These are phyloP conservation scores for Lactifluus rugatus DNA, from an alignment of 768 basidiomycete species.

Conservation along the genomic window DNA sequence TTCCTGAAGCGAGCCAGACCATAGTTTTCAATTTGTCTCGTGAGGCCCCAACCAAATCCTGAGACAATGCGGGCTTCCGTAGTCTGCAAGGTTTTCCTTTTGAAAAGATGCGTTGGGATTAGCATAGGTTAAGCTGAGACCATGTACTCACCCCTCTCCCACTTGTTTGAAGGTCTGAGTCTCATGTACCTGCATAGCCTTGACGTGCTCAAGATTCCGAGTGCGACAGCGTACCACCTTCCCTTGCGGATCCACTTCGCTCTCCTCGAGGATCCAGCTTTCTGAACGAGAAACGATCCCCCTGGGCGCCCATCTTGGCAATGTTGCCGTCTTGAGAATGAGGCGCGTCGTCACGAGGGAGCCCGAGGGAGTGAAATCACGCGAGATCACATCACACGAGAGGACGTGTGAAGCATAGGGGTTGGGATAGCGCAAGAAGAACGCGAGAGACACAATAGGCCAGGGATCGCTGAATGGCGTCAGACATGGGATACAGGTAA, in stretches of 20 bases:
- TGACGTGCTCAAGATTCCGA: conserved; percentile 88
- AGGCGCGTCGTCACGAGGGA: conserved; percentile 80
- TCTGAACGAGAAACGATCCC: conserved; percentile 79
- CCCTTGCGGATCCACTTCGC: conserved; percentile 80
- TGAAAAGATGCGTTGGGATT: conserved; percentile 1
- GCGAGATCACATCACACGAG: conserved; percentile 91
- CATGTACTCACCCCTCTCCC: conserved; percentile 46
- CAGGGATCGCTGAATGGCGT: conserved; percentile 67
- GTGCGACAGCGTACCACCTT: conserved; percentile 71
- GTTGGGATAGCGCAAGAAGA: conserved; percentile 93
- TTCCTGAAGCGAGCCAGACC: conserved; percentile 79
- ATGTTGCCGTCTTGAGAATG: conserved; percentile 83
- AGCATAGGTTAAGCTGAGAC: not conserved
- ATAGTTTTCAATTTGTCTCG: conserved; percentile 78
- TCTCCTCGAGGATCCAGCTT: conserved; percentile 93
- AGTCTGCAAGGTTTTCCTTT: conserved; percentile 70
- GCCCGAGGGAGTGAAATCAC: conserved; percentile 60
- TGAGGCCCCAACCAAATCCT: conserved; percentile 83
- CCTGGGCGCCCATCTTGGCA: conserved; percentile 85
- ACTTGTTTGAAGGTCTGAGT: conserved; percentile 61
- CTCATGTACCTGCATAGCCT: conserved; percentile 89
- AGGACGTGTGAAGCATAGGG: conserved; percentile 89
- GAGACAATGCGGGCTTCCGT: conserved; percentile 86
- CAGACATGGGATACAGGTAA: conserved; percentile 5
- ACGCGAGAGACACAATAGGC: conserved; percentile 86